Base-by-base conservation (phyloP, 495 filamentous ascomycete species). In the Diplogelasinospora grovesii region DNA sequence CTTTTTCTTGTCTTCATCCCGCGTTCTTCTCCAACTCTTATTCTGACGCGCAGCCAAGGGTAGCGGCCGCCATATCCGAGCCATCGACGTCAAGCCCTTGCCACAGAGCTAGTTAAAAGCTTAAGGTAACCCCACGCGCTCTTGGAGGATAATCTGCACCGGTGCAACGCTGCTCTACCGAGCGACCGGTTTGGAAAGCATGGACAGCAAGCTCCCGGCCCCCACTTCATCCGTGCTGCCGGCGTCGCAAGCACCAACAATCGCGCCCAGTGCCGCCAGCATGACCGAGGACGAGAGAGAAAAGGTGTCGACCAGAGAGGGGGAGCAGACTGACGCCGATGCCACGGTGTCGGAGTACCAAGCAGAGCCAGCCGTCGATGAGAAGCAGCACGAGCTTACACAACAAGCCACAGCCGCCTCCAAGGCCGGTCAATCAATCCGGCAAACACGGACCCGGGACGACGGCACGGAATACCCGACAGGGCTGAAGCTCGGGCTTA, bases 401-500 rank as follows among this genome's bases (percentile, higher is more conserved):
- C 42, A 43, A 11, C 51, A 60, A 15, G 31, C 52, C 7, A 62
- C 59, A 7, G 49, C 61, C 3, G 36, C 45, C 1, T 56, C 61
- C 22, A 49, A 53, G 11, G 34, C 57, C 19, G 55, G 58, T 34
- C 36, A 53, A 7, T 14, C 32, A 5, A 43, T 63, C 16, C 42
- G 45, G 8, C 33, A 7, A 15, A 46, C 40, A 1, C 43, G 42
- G 11, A 64, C 59, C 3, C 54, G 64, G 11, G 61, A 66, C 21
- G 67, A 71, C 43, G 68, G 65, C 22, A 51, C 52, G 21, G 64
- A 68, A 34, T 74, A 75, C 52, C 71, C 73, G 2, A 57, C 56
- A 3, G 73, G 71, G 28, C 7, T 63, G 30, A 70, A 68, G 50
- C 59, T 75, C 8, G 32, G 18, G 18, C 45, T 74, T n/a, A 75